Evolutionary conservation across 495 filamentous ascomycete genomes (phyloP).

Genomic region (Podospora conica): DNA sequence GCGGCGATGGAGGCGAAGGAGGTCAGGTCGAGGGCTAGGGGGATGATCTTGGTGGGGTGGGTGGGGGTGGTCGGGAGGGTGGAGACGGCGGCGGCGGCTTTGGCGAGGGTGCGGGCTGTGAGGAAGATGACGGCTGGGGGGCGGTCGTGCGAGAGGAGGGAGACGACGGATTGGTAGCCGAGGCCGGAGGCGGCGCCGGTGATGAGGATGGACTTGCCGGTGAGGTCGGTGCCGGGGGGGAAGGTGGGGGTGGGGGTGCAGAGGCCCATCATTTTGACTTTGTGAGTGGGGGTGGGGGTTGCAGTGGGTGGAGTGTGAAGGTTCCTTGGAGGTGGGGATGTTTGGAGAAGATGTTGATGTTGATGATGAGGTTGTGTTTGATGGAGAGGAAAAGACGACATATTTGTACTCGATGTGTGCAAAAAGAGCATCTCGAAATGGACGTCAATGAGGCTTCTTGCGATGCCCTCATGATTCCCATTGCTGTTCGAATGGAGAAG

Average conservation of each 20-base stretch:
- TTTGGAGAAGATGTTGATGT: too few relatives aligned
- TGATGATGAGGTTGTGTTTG: too few relatives aligned
- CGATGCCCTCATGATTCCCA: too few relatives aligned
- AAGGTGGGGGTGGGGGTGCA: slow-evolving; percentile 4
- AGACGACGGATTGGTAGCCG: slow-evolving; percentile 55
- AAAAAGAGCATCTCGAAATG: not conserved
- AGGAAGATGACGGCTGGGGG: slow-evolving; percentile 50
- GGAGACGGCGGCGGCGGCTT: slow-evolving; percentile 39
- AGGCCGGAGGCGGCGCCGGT: slow-evolving; percentile 62
- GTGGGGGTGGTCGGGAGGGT: slow-evolving; percentile 19
- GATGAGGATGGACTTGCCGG: slow-evolving; percentile 55
- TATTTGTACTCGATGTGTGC: too few relatives aligned
- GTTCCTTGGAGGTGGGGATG: too few relatives aligned
- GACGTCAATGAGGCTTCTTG: not conserved
- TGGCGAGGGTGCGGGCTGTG: slow-evolving; percentile 23
- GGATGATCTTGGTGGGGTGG: slow-evolving; percentile 13
- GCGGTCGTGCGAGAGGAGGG: slow-evolving; percentile 49
- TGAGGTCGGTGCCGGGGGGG: slow-evolving; percentile 3
- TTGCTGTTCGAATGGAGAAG: too few relatives aligned
- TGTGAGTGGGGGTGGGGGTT: not conserved
- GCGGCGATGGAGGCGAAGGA: slow-evolving; percentile 28
- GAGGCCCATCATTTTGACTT: not conserved
- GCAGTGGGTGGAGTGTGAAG: not conserved
- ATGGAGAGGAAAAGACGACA: too few relatives aligned
- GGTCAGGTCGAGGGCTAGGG: slow-evolving; percentile 35